phyloP scores from a whole-genome alignment of 768 basidiomycete species.

The Lentinus tigrinus region DNA sequence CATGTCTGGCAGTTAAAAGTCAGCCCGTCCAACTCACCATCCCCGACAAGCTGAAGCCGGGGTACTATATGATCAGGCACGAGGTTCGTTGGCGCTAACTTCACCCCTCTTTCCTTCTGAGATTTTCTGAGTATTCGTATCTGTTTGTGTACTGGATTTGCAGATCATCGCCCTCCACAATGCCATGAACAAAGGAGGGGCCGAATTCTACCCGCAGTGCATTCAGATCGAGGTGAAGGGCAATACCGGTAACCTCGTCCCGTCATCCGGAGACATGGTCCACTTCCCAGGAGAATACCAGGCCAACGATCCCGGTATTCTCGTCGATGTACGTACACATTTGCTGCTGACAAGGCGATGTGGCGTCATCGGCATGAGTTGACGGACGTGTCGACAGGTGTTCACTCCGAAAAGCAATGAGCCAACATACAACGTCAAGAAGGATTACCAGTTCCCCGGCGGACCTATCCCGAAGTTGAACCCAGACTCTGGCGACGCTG shows the following conservation, averaged over 20 bases:
- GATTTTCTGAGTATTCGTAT: not conserved
- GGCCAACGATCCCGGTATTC: not conserved
- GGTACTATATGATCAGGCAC: not conserved
- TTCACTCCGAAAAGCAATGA: too few species aligned
- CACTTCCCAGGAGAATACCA: not conserved
- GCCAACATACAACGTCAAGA: too few species aligned
- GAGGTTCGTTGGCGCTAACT: not conserved
- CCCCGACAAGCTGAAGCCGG: not conserved
- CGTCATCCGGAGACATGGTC: not conserved
- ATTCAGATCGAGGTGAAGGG: not conserved
- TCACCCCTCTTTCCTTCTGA: too few species aligned
- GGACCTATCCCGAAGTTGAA: not conserved
- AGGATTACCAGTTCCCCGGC: not conserved
- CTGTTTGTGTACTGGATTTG: not conserved
- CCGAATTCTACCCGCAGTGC: not conserved
- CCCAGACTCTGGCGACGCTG: not conserved
- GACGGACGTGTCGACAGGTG: too few species aligned
- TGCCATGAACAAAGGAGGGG: not conserved
- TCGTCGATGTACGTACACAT: not conserved
- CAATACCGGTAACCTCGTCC: not conserved
- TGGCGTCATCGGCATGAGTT: too few species aligned
- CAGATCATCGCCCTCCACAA: not conserved
- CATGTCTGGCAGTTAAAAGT: not conserved
- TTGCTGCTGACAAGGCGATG: too few species aligned
- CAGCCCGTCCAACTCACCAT: not conserved